Conservation (phyloP, 805 yeast genomes). For the Suhomyces canberraensis region DNA sequence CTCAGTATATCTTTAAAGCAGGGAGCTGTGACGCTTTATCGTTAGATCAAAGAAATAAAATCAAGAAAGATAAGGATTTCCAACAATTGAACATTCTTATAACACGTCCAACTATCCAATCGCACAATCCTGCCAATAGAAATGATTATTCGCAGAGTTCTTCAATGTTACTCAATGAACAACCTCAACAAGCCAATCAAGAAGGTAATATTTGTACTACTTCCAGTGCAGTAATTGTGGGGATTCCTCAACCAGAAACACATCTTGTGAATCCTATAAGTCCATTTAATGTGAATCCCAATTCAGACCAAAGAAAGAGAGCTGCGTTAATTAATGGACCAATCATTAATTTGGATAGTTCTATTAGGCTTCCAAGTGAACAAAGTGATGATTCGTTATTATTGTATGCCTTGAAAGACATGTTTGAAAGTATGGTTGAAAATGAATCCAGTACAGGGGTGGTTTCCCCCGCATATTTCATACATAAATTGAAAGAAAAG, state of each 20-base stretch:
- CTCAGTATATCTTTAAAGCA: constrained; percentile 23
- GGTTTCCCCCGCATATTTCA: constrained; percentile 73
- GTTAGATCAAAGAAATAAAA: constrained; percentile 30
- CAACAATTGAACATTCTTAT: constrained; percentile 31
- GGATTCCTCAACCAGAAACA: constrained; percentile 41
- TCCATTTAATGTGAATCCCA: constrained; percentile 38
- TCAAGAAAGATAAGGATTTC: constrained; percentile 28
- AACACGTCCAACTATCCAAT: constrained; percentile 31
- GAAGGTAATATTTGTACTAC: constrained; percentile 25
- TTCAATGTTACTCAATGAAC: constrained; percentile 25
- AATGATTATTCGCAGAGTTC: constrained; percentile 33
- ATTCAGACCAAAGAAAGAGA: constrained; percentile 72
- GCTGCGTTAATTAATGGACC: constrained; percentile 81
- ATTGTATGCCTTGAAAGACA: constrained; percentile 70
- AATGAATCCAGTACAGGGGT: constrained; percentile 69
- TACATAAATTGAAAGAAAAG: constrained; percentile 73
- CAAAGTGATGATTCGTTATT: constrained; percentile 29
- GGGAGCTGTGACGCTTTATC: constrained; percentile 31
- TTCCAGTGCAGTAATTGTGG: constrained; percentile 35
- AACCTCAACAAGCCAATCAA: constrained; percentile 11
- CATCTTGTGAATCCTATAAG: constrained; percentile 31
- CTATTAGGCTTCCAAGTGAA: constrained; percentile 43
- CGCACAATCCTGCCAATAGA: constrained; percentile 12
- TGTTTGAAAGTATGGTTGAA: constrained; percentile 81
- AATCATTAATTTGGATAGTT: constrained; percentile 73